Conservation (phyloP, 345 rosid genomes). For the Euphorbia peplus region DNA sequence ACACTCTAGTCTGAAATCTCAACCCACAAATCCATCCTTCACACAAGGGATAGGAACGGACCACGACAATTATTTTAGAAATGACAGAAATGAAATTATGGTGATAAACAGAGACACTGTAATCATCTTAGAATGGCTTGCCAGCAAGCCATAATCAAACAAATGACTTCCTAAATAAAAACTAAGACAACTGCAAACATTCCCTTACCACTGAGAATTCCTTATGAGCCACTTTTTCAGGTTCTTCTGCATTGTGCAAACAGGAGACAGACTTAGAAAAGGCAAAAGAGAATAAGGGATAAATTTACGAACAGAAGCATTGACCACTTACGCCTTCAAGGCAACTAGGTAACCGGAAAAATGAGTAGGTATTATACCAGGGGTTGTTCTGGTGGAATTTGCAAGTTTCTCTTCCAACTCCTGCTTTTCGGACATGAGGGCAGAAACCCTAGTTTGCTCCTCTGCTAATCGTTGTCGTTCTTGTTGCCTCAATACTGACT, state of each 20-base stretch:
- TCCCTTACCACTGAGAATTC: slow-evolving; percentile 61
- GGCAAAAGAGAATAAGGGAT: not conserved
- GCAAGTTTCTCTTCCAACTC: slow-evolving; percentile 65
- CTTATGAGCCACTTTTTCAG: slow-evolving; percentile 38
- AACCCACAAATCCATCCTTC: not conserved
- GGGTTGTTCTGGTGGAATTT: slow-evolving; percentile 37
- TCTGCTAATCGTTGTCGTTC: slow-evolving; percentile 52
- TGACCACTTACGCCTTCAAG: not conserved
- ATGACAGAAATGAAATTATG: not conserved
- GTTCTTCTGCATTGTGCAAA: slow-evolving; percentile 36
- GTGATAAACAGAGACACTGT: not conserved
- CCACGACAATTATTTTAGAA: not conserved
- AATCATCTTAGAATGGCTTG: not conserved
- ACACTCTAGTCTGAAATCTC: not conserved
- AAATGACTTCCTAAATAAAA: not conserved
- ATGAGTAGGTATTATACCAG: slow-evolving; percentile 40
- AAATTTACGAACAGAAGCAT: not conserved
- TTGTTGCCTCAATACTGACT: slow-evolving; percentile 55
- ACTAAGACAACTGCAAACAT: slow-evolving; percentile 3
- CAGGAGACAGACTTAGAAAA: not conserved
- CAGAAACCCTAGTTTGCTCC: slow-evolving; percentile 62
- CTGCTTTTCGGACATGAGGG: slow-evolving; percentile 64
- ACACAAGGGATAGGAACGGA: not conserved
- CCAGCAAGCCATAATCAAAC: not conserved
- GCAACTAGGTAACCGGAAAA: not conserved